Conservation (phyloP, 345 rosid species). For the Boechera stricta region DNA sequence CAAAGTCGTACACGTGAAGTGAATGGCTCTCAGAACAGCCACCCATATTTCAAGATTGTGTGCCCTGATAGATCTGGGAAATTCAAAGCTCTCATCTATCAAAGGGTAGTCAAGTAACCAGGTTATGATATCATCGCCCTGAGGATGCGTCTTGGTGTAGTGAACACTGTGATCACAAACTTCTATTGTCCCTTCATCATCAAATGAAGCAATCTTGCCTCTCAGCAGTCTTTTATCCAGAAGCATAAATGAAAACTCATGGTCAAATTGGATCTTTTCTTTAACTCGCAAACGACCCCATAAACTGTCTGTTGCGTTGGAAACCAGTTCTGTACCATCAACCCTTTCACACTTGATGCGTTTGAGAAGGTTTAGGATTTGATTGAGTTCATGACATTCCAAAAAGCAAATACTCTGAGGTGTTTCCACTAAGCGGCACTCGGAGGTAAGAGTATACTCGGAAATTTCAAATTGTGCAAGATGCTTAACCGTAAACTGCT, state of each 20-base stretch:
- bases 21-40: conserved; percentile 29
- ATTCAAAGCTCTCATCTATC: background rate
- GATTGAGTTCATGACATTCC: conserved; percentile 17
- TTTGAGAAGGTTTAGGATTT: conserved; percentile 17
- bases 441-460: conserved; percentile 1
- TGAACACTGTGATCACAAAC: conserved; percentile 15
- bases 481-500: conserved; percentile 1
- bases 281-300: conserved; percentile 25
- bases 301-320: conserved; percentile 29
- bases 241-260: conserved; percentile 29
- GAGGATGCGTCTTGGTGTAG: conserved; percentile 32
- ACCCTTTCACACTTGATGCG: conserved; percentile 16
- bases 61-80: conserved; percentile 27
- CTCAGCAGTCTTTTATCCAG: conserved; percentile 35
- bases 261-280: conserved; percentile 36
- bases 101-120: conserved; percentile 24
- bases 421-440: conserved; percentile 15
- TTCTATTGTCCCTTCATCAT: conserved; percentile 34
- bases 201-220: conserved; percentile 23
- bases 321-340: conserved; percentile 32
- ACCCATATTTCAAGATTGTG: conserved; percentile 32
- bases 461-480: conserved; percentile 23
- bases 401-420: conserved; percentile 40
- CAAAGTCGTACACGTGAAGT: conserved; percentile 21
- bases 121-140: conserved; percentile 33